Conservation (phyloP, 768 basidiomycete genomes). For the Neoboletus brunneissimus region DNA sequence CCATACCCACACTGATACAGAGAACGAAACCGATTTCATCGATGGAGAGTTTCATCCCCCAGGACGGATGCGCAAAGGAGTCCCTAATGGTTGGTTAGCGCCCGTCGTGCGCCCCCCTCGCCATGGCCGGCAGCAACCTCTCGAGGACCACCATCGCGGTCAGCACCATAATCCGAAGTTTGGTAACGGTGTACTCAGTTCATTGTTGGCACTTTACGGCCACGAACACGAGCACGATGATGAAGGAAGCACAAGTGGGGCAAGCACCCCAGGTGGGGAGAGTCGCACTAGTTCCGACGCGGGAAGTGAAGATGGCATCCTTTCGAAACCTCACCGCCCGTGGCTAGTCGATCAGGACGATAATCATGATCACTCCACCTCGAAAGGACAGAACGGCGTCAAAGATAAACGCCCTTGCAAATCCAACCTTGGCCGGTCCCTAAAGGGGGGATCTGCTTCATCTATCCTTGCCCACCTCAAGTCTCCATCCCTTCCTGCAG, state of each 20-base stretch:
- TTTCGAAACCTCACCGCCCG: slow-evolving; percentile 18
- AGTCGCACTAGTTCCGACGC: slow-evolving; percentile 24
- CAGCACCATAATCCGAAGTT: slow-evolving; percentile 12
- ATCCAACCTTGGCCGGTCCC: slow-evolving; percentile 16
- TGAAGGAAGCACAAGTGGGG: slow-evolving; percentile 21
- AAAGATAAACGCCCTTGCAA: slow-evolving; percentile 3
- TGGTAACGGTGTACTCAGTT: slow-evolving; percentile 59
- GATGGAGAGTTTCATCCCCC: slow-evolving; percentile 4
- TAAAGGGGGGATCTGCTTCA: slow-evolving; percentile 23
- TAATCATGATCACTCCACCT: background rate
- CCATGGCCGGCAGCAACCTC: background rate
- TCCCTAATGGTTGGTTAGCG: slow-evolving; percentile 20
- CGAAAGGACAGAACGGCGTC: background rate
- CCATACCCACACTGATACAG: slow-evolving; percentile 9
- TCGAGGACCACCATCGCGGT: slow-evolving; percentile 4
- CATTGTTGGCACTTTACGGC: slow-evolving; percentile 62
- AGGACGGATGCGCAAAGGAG: slow-evolving; percentile 12
- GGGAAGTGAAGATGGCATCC: slow-evolving; percentile 17
- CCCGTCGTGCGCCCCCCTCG: slow-evolving; percentile 3
- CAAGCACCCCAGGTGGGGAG: slow-evolving; percentile 16
- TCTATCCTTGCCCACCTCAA: slow-evolving; percentile 24
- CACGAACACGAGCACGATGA: slow-evolving; percentile 31
- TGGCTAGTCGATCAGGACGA: slow-evolving; percentile 20
- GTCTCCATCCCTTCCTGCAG: slow-evolving; percentile 19
- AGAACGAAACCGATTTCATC: slow-evolving; percentile 5